Evolutionary conservation across 192 early-diverging fungal species (phyloP).

Genomic region (Spinellus fusiger): DNA sequence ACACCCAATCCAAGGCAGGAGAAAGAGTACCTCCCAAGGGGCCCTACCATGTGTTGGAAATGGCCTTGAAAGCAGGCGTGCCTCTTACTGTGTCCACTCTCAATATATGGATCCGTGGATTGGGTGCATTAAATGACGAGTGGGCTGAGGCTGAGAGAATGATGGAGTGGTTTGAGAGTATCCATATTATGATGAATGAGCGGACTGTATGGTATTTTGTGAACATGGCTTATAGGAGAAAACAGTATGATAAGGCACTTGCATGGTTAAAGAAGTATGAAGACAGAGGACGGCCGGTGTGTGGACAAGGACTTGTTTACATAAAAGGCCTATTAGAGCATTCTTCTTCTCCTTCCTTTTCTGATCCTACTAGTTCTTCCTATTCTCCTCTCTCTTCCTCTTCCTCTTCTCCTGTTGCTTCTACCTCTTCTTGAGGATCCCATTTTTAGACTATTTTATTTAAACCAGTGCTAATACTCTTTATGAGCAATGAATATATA

Average conservation of each 20-base stretch:
- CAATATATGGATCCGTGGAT: slow-evolving; percentile 24
- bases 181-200: slow-evolving; percentile 13
- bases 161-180: slow-evolving; percentile 1
- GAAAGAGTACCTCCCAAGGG: neutral
- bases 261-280: slow-evolving; percentile 17
- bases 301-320: slow-evolving; percentile 9
- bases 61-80: slow-evolving; percentile 1
- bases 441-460: too few relatives aligned
- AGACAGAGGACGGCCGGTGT: neutral
- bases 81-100: slow-evolving; percentile 11
- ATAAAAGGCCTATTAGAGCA: slow-evolving; percentile 7
- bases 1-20: neutral
- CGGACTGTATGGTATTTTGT: slow-evolving; percentile 21
- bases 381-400: too few relatives aligned
- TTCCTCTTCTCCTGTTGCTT: too few relatives aligned
- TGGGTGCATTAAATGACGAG: slow-evolving; percentile 21
- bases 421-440: too few relatives aligned
- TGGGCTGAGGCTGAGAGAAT: slow-evolving; percentile 14
- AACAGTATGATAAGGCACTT: neutral
- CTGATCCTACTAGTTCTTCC: too few relatives aligned
- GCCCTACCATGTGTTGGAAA: slow-evolving; percentile 8
- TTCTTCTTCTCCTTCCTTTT: too few relatives aligned
- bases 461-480: too few relatives aligned
- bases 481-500: too few relatives aligned
- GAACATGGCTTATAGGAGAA: slow-evolving; percentile 3